Conservation (phyloP, 164 flowering plant species). For the Vitis cinerea region DNA sequence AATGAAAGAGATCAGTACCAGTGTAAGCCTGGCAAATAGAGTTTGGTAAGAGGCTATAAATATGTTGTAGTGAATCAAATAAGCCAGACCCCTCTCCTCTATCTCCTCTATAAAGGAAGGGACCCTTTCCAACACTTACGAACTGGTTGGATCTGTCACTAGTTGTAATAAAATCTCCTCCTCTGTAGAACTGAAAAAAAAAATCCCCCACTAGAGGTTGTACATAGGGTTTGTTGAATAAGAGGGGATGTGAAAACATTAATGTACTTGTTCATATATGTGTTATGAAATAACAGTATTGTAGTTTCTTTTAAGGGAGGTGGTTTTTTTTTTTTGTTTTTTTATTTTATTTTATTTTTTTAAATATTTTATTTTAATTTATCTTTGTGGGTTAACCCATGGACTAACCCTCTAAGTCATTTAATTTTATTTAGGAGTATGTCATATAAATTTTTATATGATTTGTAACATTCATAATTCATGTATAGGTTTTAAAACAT, state of each 20-base stretch:
- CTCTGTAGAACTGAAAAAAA: constrained; percentile 10
- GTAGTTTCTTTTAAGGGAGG: not conserved
- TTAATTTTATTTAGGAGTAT: too few species aligned
- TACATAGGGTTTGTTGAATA: constrained; percentile 27
- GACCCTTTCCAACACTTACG: not conserved
- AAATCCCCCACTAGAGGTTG: constrained; percentile 16
- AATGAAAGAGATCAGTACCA: not conserved
- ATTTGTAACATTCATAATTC: too few species aligned
- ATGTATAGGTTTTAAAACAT: too few species aligned
- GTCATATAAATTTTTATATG: too few species aligned
- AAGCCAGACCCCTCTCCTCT: constrained; percentile 8
- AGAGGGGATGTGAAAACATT: constrained; percentile 1
- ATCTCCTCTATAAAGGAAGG: too few species aligned
- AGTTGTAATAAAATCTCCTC: constrained; percentile 12
- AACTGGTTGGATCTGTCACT: constrained; percentile 9
- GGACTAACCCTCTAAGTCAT: too few species aligned
- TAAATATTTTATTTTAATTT: too few species aligned
- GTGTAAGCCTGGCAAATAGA: constrained; percentile 7
- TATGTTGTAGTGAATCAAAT: not conserved
- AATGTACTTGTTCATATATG: constrained; percentile 8
- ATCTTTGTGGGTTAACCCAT: too few species aligned
- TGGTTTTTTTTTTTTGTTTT: too few species aligned
- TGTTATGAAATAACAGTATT: constrained; percentile 15
- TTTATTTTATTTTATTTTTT: too few species aligned
- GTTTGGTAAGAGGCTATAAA: not conserved